Percentiles rank a stretch among this genome's conserved stretches.
Conservation (phyloP, 1,139 yeast species). For the Yamadazyma conglobata region DNA sequence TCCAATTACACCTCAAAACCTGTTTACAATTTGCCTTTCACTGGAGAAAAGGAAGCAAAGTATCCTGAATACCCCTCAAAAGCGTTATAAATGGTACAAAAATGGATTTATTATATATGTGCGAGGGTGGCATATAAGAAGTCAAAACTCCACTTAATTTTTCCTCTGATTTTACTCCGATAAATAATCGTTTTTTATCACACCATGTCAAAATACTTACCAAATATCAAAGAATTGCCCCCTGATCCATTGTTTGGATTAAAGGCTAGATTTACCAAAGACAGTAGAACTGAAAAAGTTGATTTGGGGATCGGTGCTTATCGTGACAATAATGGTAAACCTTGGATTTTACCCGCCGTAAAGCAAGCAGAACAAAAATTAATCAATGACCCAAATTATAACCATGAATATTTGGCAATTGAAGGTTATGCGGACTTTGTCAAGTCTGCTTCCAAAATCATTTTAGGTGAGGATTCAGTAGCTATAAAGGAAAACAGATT, state of each 20-base stretch:
- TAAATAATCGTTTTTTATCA: too few species aligned
- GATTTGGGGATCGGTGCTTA: conserved; percentile 96
- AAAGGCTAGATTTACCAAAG: conserved; percentile 69
- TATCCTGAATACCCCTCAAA: conserved; percentile 7
- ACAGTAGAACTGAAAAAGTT: conserved; percentile 65
- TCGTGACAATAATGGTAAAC: conserved; percentile 88
- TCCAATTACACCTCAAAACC: not conserved
- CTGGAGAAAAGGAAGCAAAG: too few species aligned
- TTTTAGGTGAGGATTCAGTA: conserved; percentile 63
- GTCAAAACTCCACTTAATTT: too few species aligned
- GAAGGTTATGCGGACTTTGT: conserved; percentile 73
- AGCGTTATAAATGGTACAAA: conserved; percentile 3
- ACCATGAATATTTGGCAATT: conserved; percentile 91
- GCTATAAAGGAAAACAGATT: conserved; percentile 55
- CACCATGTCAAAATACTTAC: conserved; percentile 37
- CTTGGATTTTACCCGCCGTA: conserved; percentile 91
- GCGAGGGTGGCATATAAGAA: too few species aligned
- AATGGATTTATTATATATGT: too few species aligned
- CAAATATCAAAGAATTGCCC: conserved; percentile 57
- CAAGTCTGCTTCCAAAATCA: conserved; percentile 70
- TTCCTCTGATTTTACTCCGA: too few species aligned
- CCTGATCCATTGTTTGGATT: conserved; percentile 83
- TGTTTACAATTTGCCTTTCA: too few species aligned
- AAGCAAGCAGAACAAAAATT: conserved; percentile 62
- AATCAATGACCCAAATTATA: conserved; percentile 52